Conservation (phyloP, 257 asterid species). For the Verbascum thapsus region DNA sequence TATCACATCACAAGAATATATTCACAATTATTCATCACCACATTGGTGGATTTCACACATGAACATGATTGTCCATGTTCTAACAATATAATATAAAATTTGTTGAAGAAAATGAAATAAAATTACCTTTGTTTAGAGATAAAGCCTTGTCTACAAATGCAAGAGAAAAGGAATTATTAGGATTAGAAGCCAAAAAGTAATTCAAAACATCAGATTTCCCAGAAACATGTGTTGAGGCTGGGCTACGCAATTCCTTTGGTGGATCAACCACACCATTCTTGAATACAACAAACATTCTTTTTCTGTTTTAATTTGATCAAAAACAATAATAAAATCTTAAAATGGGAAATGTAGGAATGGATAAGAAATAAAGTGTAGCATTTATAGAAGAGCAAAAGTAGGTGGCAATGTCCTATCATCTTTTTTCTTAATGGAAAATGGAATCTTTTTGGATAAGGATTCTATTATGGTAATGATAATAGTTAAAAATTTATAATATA, state of each 20-base stretch:
- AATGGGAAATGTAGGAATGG: slow-evolving; percentile 25
- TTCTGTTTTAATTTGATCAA: not conserved
- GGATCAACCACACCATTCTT: slow-evolving; percentile 72
- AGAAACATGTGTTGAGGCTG: slow-evolving; percentile 41
- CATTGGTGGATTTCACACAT: too few species aligned
- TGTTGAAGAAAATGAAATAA: not conserved
- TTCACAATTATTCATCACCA: too few species aligned
- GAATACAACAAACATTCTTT: slow-evolving; percentile 78
- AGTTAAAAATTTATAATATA: too few species aligned
- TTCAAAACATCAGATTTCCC: slow-evolving; percentile 47
- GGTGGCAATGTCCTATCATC: slow-evolving; percentile 56
- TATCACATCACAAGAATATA: too few species aligned
- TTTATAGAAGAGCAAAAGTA: slow-evolving; percentile 47
- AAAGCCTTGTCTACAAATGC: slow-evolving; percentile 62
- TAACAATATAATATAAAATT: too few species aligned
- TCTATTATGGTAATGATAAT: too few species aligned
- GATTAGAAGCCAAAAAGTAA: slow-evolving; percentile 60
- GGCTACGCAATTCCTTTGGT: slow-evolving; percentile 79
- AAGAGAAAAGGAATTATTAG: slow-evolving; percentile 55
- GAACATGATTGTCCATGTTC: too few species aligned
- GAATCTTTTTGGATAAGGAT: not conserved
- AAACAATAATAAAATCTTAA: not conserved
- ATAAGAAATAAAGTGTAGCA: slow-evolving; percentile 26
- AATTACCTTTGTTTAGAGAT: slow-evolving; percentile 57
- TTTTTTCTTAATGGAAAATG: too few species aligned